Evolutionary conservation across 73 alveolate genomes (phyloP).

Genomic region (Tetrahymena thermophila): DNA sequence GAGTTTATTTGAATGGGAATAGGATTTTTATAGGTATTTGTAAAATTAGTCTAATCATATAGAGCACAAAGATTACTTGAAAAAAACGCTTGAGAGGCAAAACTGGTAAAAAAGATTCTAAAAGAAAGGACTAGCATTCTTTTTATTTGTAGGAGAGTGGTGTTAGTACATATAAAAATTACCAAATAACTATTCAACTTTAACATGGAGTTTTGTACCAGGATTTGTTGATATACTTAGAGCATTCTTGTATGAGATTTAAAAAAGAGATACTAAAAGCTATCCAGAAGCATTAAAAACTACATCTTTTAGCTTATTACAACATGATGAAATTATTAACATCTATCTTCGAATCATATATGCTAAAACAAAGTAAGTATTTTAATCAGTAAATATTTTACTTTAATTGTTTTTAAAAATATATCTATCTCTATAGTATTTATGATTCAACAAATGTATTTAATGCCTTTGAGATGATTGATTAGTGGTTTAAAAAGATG

Average conservation of each 20-base stretch:
- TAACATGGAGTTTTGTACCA: neutral
- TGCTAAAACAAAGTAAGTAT: neutral
- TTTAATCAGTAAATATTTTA: too few species aligned
- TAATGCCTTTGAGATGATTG: conserved; percentile 3
- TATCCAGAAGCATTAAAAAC: neutral
- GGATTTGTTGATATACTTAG: neutral
- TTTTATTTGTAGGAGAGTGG: neutral
- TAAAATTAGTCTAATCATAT: neutral
- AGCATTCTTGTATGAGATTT: neutral
- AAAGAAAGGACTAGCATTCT: neutral
- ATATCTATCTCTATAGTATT: neutral
- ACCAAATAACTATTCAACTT: neutral
- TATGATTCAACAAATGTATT: conserved; percentile 26
- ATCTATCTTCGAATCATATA: neutral
- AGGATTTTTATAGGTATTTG: neutral
- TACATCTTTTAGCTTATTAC: neutral
- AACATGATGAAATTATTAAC: neutral
- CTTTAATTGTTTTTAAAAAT: too few species aligned
- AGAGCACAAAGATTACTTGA: neutral
- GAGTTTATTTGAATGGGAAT: neutral
- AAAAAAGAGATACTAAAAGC: neutral
- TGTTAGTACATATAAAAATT: neutral
- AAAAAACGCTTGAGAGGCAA: neutral
- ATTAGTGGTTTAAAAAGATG: conserved; percentile 2
- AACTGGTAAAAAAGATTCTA: neutral